Evolutionary conservation across 441 rosid species (phyloP).

Genomic region (Cnidoscolus chayamansa): DNA sequence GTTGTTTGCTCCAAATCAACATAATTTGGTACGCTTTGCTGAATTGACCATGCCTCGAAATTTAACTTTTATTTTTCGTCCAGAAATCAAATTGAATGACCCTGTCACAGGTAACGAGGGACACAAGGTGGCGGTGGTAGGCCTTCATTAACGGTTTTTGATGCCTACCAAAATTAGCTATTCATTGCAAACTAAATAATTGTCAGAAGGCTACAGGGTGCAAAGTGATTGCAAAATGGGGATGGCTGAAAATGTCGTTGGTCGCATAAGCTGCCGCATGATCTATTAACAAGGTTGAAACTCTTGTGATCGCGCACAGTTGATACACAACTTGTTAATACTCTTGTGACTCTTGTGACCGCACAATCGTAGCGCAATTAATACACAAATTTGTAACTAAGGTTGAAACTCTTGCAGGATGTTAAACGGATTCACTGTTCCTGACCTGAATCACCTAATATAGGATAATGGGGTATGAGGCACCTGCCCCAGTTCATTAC

Average conservation of each 20-base stretch:
- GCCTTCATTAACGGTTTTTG: not conserved
- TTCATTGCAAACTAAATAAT: not conserved
- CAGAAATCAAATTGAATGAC: not conserved
- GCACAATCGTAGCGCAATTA: too few species aligned
- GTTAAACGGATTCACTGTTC: too few species aligned
- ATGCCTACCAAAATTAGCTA: not conserved
- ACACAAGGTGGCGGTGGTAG: not conserved
- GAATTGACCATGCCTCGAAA: not conserved
- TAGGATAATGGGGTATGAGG: too few species aligned
- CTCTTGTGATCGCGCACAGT: too few species aligned
- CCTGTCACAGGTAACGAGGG: not conserved
- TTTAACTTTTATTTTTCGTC: not conserved
- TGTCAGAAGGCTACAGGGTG: not conserved
- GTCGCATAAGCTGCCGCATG: not conserved
- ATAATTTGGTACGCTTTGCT: not conserved
- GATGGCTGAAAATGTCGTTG: not conserved
- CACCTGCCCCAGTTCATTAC: not conserved
- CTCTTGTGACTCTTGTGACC: too few species aligned
- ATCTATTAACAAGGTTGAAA: not conserved
- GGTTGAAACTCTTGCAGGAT: not conserved
- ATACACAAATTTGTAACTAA: too few species aligned
- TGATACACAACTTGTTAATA: too few species aligned
- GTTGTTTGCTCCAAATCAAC: not conserved
- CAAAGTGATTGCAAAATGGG: not conserved
- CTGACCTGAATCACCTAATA: too few species aligned